Percentiles rank a stretch among this genome's conserved stretches.
These are phyloP conservation scores for Paramyrothecium roridum DNA, from an alignment of 2,329 filamentous ascomycete genomes.

Conservation along the genomic window DNA sequence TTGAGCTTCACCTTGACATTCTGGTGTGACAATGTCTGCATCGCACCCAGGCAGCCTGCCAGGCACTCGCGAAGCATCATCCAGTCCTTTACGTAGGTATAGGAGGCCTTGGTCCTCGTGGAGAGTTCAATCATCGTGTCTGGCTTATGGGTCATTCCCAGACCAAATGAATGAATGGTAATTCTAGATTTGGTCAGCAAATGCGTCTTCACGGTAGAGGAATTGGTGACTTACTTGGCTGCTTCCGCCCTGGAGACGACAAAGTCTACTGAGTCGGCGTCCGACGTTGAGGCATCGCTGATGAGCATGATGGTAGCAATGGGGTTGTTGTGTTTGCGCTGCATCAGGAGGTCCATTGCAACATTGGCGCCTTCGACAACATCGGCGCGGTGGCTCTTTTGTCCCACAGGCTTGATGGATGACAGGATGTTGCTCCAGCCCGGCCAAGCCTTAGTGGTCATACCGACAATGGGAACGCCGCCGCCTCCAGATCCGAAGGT, in stretches of 20 bases:
- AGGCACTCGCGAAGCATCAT: slow-evolving; percentile 99
- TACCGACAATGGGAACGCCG: slow-evolving; percentile 92
- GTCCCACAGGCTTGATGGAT: slow-evolving; percentile 88
- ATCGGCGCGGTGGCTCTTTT: slow-evolving; percentile 94
- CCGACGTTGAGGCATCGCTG: slow-evolving; percentile 93
- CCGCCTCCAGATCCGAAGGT: slow-evolving; percentile 95
- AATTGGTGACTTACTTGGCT: slow-evolving; percentile 68
- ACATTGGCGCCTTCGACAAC: slow-evolving; percentile 97
- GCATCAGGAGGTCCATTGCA: slow-evolving; percentile 98
- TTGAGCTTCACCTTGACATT: slow-evolving; percentile 95
- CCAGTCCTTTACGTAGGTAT: slow-evolving; percentile 99
- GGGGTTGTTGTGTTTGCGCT: slow-evolving; percentile 92
- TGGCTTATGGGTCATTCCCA: slow-evolving; percentile 95
- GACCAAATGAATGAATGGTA: slow-evolving; percentile 91
- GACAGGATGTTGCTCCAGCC: slow-evolving; percentile 86
- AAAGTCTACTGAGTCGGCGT: slow-evolving; percentile 94
- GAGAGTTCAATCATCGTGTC: slow-evolving; percentile 99
- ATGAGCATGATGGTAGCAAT: slow-evolving; percentile 95
- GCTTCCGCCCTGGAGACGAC: slow-evolving; percentile 95
- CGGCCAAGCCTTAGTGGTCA: slow-evolving; percentile 92
- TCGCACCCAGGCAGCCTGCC: slow-evolving; percentile 84
- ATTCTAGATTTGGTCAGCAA: slow-evolving; percentile 54
- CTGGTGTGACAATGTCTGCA: slow-evolving; percentile 95
- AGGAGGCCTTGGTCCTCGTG: slow-evolving; percentile 91
- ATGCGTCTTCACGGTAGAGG: not conserved